These are phyloP conservation scores for Cladosporium austrohemisphaericum DNA, from an alignment of 2,329 filamentous ascomycete species.

Conservation along the genomic window DNA sequence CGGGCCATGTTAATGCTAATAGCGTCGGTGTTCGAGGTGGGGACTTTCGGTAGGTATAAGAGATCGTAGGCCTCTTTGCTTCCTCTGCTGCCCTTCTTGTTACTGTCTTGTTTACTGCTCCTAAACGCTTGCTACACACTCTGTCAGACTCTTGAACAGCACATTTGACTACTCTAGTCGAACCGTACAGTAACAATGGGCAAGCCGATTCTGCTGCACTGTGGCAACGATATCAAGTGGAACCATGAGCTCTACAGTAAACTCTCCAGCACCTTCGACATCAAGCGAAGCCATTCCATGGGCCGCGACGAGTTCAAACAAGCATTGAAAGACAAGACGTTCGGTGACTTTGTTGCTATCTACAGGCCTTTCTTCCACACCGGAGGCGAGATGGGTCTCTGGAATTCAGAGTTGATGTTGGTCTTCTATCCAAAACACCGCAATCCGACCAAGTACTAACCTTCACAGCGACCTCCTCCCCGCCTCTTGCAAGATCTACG, in stretches of 20 bases:
- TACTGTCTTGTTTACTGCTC: too few species aligned
- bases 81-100: too few species aligned
- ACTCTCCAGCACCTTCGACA: slow-evolving; percentile 35
- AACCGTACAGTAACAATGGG: slow-evolving; percentile 15
- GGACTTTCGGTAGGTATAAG: too few species aligned
- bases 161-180: too few species aligned
- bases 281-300: slow-evolving; percentile 39
- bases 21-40: too few species aligned
- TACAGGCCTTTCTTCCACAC: slow-evolving; percentile 63
- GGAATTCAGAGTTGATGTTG: slow-evolving; percentile 57
- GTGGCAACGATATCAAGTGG: slow-evolving; percentile 45
- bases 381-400: slow-evolving; percentile 62
- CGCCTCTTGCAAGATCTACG: slow-evolving; percentile 52
- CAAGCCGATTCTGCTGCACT: slow-evolving; percentile 37
- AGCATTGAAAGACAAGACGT: slow-evolving; percentile 36
- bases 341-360: slow-evolving; percentile 44
- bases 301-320: slow-evolving; percentile 38
- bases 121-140: too few species aligned
- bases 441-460: neutral
- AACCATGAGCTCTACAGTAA: slow-evolving; percentile 41
- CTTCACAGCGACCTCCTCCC: slow-evolving; percentile 42
- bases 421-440: neutral
- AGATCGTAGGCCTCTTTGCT: too few species aligned
- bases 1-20: too few species aligned
- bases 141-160: too few species aligned